Base-by-base conservation (phyloP, 495 filamentous ascomycete species). In the Lophium mytilinum region DNA sequence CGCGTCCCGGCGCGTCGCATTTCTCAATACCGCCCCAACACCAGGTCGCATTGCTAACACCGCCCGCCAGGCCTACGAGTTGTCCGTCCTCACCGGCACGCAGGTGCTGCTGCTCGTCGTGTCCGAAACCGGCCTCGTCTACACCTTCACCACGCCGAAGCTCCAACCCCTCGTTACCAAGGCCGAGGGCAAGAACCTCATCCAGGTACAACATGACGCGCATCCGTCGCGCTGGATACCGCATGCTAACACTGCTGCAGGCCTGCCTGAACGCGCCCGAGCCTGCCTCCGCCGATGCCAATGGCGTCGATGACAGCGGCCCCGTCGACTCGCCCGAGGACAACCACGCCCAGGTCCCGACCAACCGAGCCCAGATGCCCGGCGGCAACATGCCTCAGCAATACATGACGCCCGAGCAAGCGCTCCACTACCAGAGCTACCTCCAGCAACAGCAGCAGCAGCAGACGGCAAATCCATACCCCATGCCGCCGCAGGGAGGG, bases 81-180 rank as follows among this genome's bases (percentile, higher is more conserved):
- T 99, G 53, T 97, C 93, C 14, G 93, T 99, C 63, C 82, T 99
- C 65, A 99, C 93, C 11, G 93, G 93, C 62, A 99, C 93, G 46
- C 93, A 99, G 80, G 93, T 99, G 30, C 82, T 99, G 36, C 80
- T 99, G 18, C 83, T 99, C 53, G 93, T 99, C 67, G 93, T 99
- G 51, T 97, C 94, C 37, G 93, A 99, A 75, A 99, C 93, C 51
- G 93, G 93, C 52, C 82, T 99, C 19, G 93, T 99, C 65, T 99
- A 99, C 72, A 99, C 94, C 58, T 99, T 99, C 73, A 99, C 94
- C 57, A 99, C 94, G 9, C 93, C 94, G 8, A 99, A 99, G 78
- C 85, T 99, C 37, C 94, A 99, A 76, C 94, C 94, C 59, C 81
- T 99, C 46, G 94, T 99, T 55, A 99, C 94, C 61, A 99, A 99